These are phyloP conservation scores for Asclepias syriaca DNA, from an alignment of 257 asterid species.

Conservation along the genomic window DNA sequence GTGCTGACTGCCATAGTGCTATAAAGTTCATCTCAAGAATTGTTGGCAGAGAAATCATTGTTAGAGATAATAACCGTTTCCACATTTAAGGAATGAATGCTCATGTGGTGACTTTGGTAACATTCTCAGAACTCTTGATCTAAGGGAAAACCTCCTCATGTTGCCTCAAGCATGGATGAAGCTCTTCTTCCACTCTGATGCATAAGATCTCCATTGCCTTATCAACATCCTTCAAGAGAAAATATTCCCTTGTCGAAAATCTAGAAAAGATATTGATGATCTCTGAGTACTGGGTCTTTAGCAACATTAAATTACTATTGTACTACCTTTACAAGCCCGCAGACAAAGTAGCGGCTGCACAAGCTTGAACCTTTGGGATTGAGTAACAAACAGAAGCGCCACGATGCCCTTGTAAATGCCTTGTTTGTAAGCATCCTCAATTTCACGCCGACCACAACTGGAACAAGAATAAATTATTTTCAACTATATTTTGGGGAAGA, in stretches of 20 bases:
- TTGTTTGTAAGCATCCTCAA: not conserved
- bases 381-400: not conserved
- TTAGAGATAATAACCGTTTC: constrained; percentile 72
- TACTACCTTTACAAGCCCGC: not conserved
- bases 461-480: no score
- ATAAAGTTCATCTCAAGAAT: constrained; percentile 69
- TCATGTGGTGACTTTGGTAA: constrained; percentile 89
- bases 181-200: not conserved
- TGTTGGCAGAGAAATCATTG: constrained; percentile 61
- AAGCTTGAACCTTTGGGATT: not conserved
- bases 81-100: constrained; percentile 64
- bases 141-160: not conserved
- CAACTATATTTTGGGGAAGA: no score
- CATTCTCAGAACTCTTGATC: constrained; percentile 2
- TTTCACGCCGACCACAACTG: no score
- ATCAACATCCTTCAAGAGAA: not conserved
- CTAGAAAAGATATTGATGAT: not conserved
- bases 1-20: constrained; percentile 91
- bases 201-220: not conserved
- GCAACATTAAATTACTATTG: not conserved
- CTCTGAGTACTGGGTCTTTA: not conserved
- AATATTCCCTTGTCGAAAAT: not conserved
- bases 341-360: not conserved
- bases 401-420: no score
- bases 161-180: not conserved